These are phyloP conservation scores for Pseudogymnoascus sp. DNA, from an alignment of 2,329 filamentous ascomycete species.

Conservation along the genomic window DNA sequence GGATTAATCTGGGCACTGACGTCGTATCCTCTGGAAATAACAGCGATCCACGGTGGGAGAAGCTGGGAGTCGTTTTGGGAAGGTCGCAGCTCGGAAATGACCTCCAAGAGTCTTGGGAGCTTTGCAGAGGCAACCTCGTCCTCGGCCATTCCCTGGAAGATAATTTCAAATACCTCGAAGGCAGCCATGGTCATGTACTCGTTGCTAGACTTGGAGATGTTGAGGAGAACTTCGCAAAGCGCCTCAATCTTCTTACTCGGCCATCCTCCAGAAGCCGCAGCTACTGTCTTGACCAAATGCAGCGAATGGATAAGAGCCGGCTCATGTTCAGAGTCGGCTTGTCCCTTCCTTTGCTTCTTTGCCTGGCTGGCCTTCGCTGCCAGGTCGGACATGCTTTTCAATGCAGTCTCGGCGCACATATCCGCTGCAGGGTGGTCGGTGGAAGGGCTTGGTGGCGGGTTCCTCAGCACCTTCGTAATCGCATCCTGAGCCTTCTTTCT, in stretches of 20 bases:
- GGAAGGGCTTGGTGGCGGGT: conserved; percentile 81
- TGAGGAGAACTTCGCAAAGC: conserved; percentile 79
- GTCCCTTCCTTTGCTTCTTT: conserved; percentile 59
- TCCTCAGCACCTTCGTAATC: conserved; percentile 70
- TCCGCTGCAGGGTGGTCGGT: conserved; percentile 91
- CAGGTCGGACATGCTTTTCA: conserved; percentile 71
- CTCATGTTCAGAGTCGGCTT: conserved; percentile 55
- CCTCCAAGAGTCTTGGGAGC: conserved; percentile 78
- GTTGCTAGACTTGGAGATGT: conserved; percentile 82
- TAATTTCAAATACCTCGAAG: conserved; percentile 95
- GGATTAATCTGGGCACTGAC: conserved; percentile 82
- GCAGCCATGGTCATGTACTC: conserved; percentile 94
- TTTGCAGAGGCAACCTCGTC: conserved; percentile 84
- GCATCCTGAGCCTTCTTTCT: conserved; percentile 89
- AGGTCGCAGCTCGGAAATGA: conserved; percentile 84
- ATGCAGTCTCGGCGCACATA: conserved; percentile 87
- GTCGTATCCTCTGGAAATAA: conserved; percentile 88
- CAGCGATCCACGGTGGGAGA: conserved; percentile 92
- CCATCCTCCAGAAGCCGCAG: conserved; percentile 83
- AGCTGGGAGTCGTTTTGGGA: conserved; percentile 90
- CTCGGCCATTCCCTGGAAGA: conserved; percentile 83
- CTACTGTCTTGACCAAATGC: conserved; percentile 85
- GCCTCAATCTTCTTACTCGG: conserved; percentile 92
- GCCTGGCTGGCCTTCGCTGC: conserved; percentile 52
- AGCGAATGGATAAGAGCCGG: conserved; percentile 84